Conservation (phyloP, 106 monocot species). For the Acorus gramineus region DNA sequence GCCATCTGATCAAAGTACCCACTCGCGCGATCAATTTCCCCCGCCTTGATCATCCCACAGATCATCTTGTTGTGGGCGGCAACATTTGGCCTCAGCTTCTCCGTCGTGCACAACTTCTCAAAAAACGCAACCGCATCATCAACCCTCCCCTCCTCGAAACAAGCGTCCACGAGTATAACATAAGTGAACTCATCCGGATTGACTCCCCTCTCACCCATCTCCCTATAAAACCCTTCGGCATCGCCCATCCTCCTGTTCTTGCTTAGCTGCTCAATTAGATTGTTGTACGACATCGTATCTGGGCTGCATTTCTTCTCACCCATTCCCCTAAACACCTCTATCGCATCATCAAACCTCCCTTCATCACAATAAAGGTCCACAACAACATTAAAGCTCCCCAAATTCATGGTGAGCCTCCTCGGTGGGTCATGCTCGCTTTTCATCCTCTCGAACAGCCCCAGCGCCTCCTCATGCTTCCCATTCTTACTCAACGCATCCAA, state of each 20-base stretch:
- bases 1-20: constrained; percentile 65
- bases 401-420: constrained; percentile 49
- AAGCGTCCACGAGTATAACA: constrained; percentile 58
- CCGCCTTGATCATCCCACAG: constrained; percentile 43
- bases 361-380: constrained; percentile 63
- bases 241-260: constrained; percentile 34
- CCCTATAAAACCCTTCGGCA: constrained; percentile 59
- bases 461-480: constrained; percentile 53
- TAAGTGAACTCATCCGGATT: constrained; percentile 80
- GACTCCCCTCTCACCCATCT: constrained; percentile 62
- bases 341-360: constrained; percentile 56
- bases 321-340: constrained; percentile 57
- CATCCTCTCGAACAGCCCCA: constrained; percentile 67
- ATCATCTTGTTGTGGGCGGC: constrained; percentile 67
- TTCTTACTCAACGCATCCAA: constrained; percentile 64
- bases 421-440: constrained; percentile 62
- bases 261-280: constrained; percentile 69
- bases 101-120: constrained; percentile 53
- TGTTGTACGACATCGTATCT: constrained; percentile 77
- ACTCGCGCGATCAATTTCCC: constrained; percentile 58
- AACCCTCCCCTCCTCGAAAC: constrained; percentile 51
- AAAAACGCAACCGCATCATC: constrained; percentile 67
- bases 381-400: constrained; percentile 95
- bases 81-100: constrained; percentile 66
- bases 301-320: constrained; percentile 63